Evolutionary conservation across 257 asterid genomes (phyloP).

Genomic region (Knoxia roxburghii): DNA sequence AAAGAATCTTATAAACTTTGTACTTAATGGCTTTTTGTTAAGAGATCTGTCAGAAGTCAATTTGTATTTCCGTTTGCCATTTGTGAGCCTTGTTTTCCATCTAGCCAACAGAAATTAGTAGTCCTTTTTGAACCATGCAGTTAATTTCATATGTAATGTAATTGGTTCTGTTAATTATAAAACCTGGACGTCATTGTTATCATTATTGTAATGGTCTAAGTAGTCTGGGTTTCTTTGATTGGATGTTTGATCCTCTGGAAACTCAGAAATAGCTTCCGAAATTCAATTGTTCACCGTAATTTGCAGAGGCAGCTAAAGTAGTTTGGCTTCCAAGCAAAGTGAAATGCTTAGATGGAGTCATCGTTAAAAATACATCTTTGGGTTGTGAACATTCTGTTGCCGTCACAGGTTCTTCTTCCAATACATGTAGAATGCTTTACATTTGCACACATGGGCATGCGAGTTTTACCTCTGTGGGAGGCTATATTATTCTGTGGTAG

Average conservation of each 20-base stretch:
- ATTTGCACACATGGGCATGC: not conserved
- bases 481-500: not conserved
- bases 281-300: constrained; percentile 16
- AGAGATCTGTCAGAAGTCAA: not conserved
- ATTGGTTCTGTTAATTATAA: not conserved
- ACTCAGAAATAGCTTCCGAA: not conserved
- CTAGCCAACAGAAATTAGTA: not conserved
- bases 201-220: not conserved
- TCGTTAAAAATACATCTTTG: constrained; percentile 51
- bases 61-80: too few relatives aligned
- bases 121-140: not conserved
- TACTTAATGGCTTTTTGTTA: too few relatives aligned
- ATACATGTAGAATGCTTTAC: not conserved
- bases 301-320: constrained; percentile 67
- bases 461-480: not conserved
- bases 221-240: not conserved
- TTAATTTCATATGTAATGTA: not conserved
- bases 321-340: constrained; percentile 64
- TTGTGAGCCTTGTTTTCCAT: not conserved
- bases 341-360: constrained; percentile 63
- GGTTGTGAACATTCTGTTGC: constrained; percentile 96
- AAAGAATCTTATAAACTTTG: too few relatives aligned
- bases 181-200: not conserved
- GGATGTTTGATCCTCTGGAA: not conserved
- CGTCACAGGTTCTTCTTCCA: constrained; percentile 55